Evolutionary conservation across 768 basidiomycete species (phyloP).

Genomic region (Butyriboletus loyo): DNA sequence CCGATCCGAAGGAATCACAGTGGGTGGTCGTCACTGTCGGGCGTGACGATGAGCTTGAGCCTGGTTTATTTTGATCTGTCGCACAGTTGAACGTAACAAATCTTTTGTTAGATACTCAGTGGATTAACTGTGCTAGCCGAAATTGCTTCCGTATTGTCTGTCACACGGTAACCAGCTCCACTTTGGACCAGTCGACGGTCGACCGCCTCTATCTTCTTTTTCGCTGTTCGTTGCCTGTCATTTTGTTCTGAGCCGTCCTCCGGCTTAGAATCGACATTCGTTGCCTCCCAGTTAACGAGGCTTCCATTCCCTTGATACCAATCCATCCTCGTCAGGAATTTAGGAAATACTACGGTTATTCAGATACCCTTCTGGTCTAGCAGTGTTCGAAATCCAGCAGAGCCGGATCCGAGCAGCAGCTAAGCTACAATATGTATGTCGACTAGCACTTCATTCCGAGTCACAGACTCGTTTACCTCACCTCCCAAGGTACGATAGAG

Average conservation of each 20-base stretch:
- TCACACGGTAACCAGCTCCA: conserved; percentile 22
- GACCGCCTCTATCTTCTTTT: conserved; percentile 2
- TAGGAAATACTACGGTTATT: conserved; percentile 1
- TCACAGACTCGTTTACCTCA: conserved; percentile 7
- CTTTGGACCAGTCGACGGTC: background rate
- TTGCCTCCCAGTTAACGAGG: conserved; percentile 24
- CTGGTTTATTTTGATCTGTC: background rate
- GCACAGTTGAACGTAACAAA: background rate
- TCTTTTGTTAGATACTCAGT: no score
- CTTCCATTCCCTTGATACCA: conserved; percentile 31
- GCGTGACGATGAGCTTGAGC: background rate
- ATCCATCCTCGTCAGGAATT: background rate
- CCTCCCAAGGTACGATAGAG: conserved; percentile 55
- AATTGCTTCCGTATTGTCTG: conserved; percentile 5
- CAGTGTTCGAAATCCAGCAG: conserved; percentile 41
- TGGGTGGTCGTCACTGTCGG: background rate
- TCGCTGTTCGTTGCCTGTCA: background rate
- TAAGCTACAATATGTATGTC: conserved; percentile 60
- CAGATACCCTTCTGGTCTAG: conserved; percentile 33
- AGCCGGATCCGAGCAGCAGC: conserved; percentile 53
- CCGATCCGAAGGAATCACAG: background rate
- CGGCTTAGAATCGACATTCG: conserved; percentile 13
- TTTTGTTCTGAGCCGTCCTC: conserved; percentile 7
- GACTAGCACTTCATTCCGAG: conserved; percentile 2
- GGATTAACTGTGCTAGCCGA: conserved; percentile 20